Base-by-base conservation (phyloP, 164 flowering plant species). In the Malania oleifera region DNA sequence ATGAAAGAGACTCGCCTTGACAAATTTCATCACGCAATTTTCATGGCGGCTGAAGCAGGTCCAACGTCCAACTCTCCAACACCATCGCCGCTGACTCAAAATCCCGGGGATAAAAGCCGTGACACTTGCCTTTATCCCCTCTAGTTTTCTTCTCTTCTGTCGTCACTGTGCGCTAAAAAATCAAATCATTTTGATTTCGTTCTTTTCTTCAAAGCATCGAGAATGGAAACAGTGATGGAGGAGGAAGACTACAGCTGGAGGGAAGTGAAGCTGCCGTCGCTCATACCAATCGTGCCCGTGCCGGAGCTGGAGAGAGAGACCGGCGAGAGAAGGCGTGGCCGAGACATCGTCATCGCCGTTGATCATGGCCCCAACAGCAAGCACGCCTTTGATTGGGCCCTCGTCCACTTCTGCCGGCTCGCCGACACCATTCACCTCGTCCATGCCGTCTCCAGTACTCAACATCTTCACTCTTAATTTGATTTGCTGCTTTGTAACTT, bases 311-410 rank as follows among this genome's bases (percentile, higher is more conserved):
- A 80, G 72, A 71, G 96, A 44, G 96, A 84, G 60, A 77, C 84
- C 0, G 93, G 86, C 7, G 95, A 85, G 75, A 73, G 90, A 48
- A 73, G 95, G 56, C 64, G 88, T 26, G 97, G 97, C 26, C 69
- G 98, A 29, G 80, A 84, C 55, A 69, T 93, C 13, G 23, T 93
- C 1, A 56, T 90, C 13, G 96, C 97, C 49, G 64, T 93, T 2
- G 98, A 93, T 81, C 98, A 89, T 52, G 97, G 98, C 0, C 92
- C 92, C 55, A 90, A 90, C 54, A 84, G 96, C 73, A 90, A 84
- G 65, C 86, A 80, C 61, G 98, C 98, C 57, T 87, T 93, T 59
- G 86, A 93, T 64, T 93, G 97, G 98, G 87, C 86, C 23, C 59
- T 90, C 25, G 63, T 74, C 7, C 91, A 93, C 57, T 61, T 93